Evolutionary conservation across 768 basidiomycete genomes (phyloP).

Genomic region (Lyophyllum semitale): DNA sequence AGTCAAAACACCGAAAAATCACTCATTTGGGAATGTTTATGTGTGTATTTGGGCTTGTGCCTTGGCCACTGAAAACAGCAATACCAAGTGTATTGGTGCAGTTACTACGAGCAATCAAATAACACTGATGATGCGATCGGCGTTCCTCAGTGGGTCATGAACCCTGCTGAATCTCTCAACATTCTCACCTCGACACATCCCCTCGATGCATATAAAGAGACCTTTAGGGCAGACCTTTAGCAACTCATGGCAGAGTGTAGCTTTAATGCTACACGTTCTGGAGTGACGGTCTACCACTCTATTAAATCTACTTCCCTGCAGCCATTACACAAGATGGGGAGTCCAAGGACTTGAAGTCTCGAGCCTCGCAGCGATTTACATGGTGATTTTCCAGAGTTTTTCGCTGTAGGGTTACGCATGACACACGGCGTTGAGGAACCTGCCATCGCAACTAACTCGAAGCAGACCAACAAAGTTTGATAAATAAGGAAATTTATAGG

Average conservation of each 20-base stretch:
- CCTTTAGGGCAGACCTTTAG: background rate
- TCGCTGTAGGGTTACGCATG: background rate
- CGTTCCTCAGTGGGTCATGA: constrained; percentile 2
- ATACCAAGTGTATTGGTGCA: background rate
- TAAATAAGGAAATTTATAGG: too few species aligned
- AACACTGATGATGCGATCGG: background rate
- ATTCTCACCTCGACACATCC: background rate
- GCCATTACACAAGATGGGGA: too few species aligned
- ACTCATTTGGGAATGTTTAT: too few species aligned
- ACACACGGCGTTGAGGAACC: background rate
- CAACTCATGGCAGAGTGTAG: constrained; percentile 5
- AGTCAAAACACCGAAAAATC: background rate
- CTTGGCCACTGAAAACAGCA: too few species aligned
- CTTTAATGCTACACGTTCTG: constrained; percentile 3
- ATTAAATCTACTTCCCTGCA: background rate
- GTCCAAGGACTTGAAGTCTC: too few species aligned
- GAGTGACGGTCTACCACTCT: too few species aligned
- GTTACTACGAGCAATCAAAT: background rate
- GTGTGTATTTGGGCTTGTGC: too few species aligned
- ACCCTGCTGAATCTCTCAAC: background rate
- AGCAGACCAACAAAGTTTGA: too few species aligned
- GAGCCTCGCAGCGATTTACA: too few species aligned
- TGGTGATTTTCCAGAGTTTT: background rate
- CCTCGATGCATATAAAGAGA: background rate
- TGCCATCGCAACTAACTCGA: too few species aligned